phyloP scores from a whole-genome alignment of 2,329 filamentous ascomycete genomes.

The Stachybotrys elegans region DNA sequence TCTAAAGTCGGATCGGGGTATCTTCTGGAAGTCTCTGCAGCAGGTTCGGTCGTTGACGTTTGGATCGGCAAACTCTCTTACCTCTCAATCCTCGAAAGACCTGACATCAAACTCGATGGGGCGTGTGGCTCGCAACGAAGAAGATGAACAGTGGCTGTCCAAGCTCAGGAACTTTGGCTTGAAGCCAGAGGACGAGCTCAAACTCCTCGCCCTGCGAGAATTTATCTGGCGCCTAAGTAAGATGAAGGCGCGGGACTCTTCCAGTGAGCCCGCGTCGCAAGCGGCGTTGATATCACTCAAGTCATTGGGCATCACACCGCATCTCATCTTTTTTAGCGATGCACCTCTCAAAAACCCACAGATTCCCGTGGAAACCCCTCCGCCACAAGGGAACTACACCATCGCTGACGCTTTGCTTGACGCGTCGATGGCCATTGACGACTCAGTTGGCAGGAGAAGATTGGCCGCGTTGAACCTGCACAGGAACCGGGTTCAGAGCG shows the following conservation, averaged over 20 bases:
- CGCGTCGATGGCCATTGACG: slow-evolving; percentile 83
- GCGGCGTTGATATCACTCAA: slow-evolving; percentile 62
- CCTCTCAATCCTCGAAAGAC: slow-evolving; percentile 52
- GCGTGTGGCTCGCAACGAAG: slow-evolving; percentile 71
- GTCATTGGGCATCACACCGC: slow-evolving; percentile 70
- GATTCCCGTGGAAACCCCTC: slow-evolving; percentile 23
- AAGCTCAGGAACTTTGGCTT: slow-evolving; percentile 82
- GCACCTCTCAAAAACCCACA: slow-evolving; percentile 46
- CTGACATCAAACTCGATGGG: slow-evolving; percentile 52
- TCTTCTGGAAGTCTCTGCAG: slow-evolving; percentile 80
- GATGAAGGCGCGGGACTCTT: slow-evolving; percentile 55
- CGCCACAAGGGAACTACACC: slow-evolving; percentile 54
- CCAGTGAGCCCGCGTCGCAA: slow-evolving; percentile 25
- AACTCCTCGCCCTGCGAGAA: slow-evolving; percentile 78
- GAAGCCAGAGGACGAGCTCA: slow-evolving; percentile 77
- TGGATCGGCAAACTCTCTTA: slow-evolving; percentile 49
- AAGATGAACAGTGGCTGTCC: slow-evolving; percentile 90
- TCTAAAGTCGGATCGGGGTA: slow-evolving; percentile 68
- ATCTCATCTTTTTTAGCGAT: slow-evolving; percentile 91
- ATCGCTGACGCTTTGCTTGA: slow-evolving; percentile 89
- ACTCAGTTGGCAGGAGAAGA: slow-evolving; percentile 50
- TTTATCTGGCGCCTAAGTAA: slow-evolving; percentile 86
- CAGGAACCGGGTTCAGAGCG: slow-evolving; percentile 35
- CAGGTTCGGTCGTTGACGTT: slow-evolving; percentile 62
- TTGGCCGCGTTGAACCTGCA: slow-evolving; percentile 48